These are phyloP conservation scores for Backusella morwellensis DNA, from an alignment of 192 early-diverging fungal species.

Conservation along the genomic window DNA sequence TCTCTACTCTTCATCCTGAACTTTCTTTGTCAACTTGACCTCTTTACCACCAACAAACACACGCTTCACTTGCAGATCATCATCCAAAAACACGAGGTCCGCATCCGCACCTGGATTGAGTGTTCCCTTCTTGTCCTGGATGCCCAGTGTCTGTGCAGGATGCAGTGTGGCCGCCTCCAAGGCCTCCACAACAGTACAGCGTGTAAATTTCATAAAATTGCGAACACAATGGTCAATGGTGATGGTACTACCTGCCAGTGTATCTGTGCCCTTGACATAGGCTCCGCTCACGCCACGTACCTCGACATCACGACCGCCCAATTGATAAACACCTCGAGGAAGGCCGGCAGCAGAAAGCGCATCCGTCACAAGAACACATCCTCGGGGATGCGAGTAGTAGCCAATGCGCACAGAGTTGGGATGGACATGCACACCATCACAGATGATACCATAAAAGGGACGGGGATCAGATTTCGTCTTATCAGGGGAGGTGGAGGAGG, in stretches of 20 bases:
- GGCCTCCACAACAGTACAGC: slow-evolving; percentile 73
- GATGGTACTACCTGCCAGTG: slow-evolving; percentile 69
- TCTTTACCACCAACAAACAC: slow-evolving; percentile 73
- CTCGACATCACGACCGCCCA: slow-evolving; percentile 38
- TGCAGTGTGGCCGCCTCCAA: slow-evolving; percentile 79
- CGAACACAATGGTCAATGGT: slow-evolving; percentile 71
- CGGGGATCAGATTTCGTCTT: slow-evolving; percentile 45
- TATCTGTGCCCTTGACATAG: slow-evolving; percentile 73
- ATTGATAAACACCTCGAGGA: slow-evolving; percentile 64
- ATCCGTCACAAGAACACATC: slow-evolving; percentile 79
- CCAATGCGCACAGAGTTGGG: slow-evolving; percentile 80
- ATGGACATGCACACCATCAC: slow-evolving; percentile 81
- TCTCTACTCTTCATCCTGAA: slow-evolving; percentile 23
- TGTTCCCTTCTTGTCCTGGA: slow-evolving; percentile 69
- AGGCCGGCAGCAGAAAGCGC: slow-evolving; percentile 78
- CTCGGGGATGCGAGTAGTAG: slow-evolving; percentile 75
- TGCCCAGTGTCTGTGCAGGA: slow-evolving; percentile 73
- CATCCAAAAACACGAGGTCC: slow-evolving; percentile 71
- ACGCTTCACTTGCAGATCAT: slow-evolving; percentile 60
- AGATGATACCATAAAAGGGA: slow-evolving; percentile 84
- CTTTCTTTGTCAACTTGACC: slow-evolving; percentile 32
- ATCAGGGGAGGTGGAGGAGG: slow-evolving; percentile 28
- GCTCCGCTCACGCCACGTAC: slow-evolving; percentile 47
- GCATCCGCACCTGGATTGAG: slow-evolving; percentile 73
- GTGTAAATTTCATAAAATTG: slow-evolving; percentile 78